Evolutionary conservation across 73 alveolate species (phyloP), one percentile per base, ranked within the genome.

Genomic region (Effrenium voratum): DNA sequence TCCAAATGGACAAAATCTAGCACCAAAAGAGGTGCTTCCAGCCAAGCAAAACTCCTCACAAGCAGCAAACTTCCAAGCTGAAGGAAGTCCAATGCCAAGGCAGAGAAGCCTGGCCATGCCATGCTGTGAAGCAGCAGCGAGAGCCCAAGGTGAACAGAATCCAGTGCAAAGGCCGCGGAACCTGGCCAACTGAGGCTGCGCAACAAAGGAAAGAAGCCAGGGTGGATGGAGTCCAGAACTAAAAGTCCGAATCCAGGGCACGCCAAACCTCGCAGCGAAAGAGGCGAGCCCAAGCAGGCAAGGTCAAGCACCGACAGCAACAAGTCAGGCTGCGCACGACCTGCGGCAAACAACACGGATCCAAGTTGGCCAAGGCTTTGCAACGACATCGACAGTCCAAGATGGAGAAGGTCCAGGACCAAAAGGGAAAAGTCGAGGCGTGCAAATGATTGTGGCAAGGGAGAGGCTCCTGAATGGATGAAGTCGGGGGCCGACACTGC

Each of bases 231-330:
- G 66, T 44, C 60, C 13, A 34, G 94, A 81, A 59, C 83, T 41
- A 46, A 50, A 10, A 28, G 41, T 10, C n/a, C 82, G 45, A 52
- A 70, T 16, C 84, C 95, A 0, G 45, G 44, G 50, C 70, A 83
- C 24, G 50, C 38, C 19, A 59, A n/a, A 45, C 94, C 59, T 46
- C 46, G 80, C 59, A 60, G 66, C 12, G 45, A 86, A 12, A 40
- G 68, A 43, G 94, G n/a, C n/a, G 40, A 34, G 38, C 46, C 94
- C 5, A 59, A 66, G 66, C 59, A 59, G 43, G 40, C 59, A 34
- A 86, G 40, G 45, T 86, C 94, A 55, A 86, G 50, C 60, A 86
- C 94, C 26, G 40, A 86, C 8, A 83, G 47, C 83, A 63, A 46
- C 30, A 43, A n/a, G 13, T 85, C 95, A 41, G 49, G 52, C 19